Percentiles rank a stretch among this genome's conserved stretches.
These are phyloP conservation scores for Coix lacrymajobi DNA, from an alignment of 176 grass and related monocot genomes.

Conservation along the genomic window DNA sequence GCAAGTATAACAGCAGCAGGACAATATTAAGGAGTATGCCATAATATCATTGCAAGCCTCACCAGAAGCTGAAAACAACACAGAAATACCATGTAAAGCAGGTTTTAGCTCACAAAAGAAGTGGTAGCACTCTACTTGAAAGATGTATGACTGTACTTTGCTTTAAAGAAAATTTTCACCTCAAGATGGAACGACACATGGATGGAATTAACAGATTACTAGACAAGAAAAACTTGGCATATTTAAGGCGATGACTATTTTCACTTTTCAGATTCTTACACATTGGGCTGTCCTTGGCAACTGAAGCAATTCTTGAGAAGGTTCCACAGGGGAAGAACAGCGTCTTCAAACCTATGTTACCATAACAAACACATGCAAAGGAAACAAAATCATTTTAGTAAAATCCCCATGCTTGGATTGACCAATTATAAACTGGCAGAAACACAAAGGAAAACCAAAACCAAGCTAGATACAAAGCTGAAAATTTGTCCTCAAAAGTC, in stretches of 20 bases:
- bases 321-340: slow-evolving; percentile 97
- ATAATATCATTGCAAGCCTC: slow-evolving; percentile 97
- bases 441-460: neutral
- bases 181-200: neutral
- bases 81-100: neutral
- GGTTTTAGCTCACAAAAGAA: neutral
- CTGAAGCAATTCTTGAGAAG: slow-evolving; percentile 78
- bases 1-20: slow-evolving; percentile 98
- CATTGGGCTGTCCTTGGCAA: slow-evolving; percentile 72
- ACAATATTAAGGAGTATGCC: slow-evolving; percentile 84
- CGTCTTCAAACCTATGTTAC: slow-evolving; percentile 69
- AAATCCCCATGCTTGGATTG: neutral
- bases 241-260: neutral
- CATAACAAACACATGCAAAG: neutral
- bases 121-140: neutral
- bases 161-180: neutral
- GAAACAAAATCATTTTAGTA: slow-evolving; percentile 18
- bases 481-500: neutral
- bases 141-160: neutral
- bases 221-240: neutral
- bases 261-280: slow-evolving; percentile 46
- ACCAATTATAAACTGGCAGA: neutral
- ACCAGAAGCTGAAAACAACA: slow-evolving; percentile 54
- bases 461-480: neutral
- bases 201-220: neutral